A percentile compares a stretch with the other conserved stretches of the same genome.
Evolutionary conservation across 345 rosid genomes (phyloP).

Genomic region (Hibiscus trionum): DNA sequence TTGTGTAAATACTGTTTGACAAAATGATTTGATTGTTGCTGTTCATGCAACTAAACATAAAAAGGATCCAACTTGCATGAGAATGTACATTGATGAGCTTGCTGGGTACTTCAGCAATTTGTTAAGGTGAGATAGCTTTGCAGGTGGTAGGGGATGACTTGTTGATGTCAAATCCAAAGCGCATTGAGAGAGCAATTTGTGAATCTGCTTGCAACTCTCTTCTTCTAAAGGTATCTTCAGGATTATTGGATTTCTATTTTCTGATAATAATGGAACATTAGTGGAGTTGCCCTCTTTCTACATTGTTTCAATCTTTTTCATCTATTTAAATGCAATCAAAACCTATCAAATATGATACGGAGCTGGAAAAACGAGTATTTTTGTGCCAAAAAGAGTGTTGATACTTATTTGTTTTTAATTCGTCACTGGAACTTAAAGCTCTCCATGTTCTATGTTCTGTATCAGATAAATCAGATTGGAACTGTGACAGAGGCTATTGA

Average conservation of each 20-base stretch:
- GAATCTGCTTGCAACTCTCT: slow-evolving; percentile 87
- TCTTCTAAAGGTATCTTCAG: slow-evolving; percentile 72
- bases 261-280: too few relatives aligned
- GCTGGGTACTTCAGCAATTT: not conserved
- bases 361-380: too few relatives aligned
- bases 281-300: too few relatives aligned
- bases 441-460: too few relatives aligned
- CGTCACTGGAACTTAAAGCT: too few relatives aligned
- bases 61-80: not conserved
- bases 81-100: too few relatives aligned
- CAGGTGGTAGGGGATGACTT: not conserved
- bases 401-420: too few relatives aligned
- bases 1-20: not conserved
- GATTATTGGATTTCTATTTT: slow-evolving; percentile 12
- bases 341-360: too few relatives aligned
- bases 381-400: too few relatives aligned
- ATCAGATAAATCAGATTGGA: slow-evolving; percentile 23
- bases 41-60: not conserved
- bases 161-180: slow-evolving; percentile 81
- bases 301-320: too few relatives aligned
- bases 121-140: too few relatives aligned
- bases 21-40: slow-evolving; percentile 3
- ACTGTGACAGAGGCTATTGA: slow-evolving; percentile 93
- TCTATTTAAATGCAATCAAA: too few relatives aligned
- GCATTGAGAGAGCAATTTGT: slow-evolving; percentile 64